A percentile compares a stretch with the other conserved stretches of the same genome.
Evolutionary conservation across 768 basidiomycete species (phyloP).

Genomic region (Russula vinacea): DNA sequence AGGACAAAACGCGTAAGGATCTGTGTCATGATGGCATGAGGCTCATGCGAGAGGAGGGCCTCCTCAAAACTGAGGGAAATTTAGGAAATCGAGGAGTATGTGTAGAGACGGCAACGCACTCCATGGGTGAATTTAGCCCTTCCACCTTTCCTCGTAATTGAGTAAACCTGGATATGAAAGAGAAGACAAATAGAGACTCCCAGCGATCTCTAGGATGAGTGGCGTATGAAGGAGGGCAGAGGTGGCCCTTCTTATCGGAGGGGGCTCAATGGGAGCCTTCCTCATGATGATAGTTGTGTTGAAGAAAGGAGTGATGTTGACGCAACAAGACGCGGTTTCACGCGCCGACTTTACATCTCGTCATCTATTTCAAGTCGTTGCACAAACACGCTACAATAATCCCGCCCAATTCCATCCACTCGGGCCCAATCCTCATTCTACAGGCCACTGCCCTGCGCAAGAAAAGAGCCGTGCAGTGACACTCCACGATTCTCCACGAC

Average conservation of each 20-base stretch:
- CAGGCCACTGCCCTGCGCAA: neutral
- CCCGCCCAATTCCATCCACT: slow-evolving; percentile 12
- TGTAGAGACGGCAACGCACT: slow-evolving; percentile 53
- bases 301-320: slow-evolving; percentile 28
- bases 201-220: slow-evolving; percentile 77
- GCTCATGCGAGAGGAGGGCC: slow-evolving; percentile 67
- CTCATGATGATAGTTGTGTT: slow-evolving; percentile 38
- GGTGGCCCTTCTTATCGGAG: slow-evolving; percentile 48
- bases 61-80: slow-evolving; percentile 62
- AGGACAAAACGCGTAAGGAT: slow-evolving; percentile 74
- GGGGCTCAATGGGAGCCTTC: slow-evolving; percentile 32
- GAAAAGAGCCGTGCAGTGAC: neutral
- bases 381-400: slow-evolving; percentile 38
- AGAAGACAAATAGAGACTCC: slow-evolving; percentile 83
- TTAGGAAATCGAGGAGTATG: slow-evolving; percentile 24
- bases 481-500: slow-evolving; percentile 25
- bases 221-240: slow-evolving; percentile 58
- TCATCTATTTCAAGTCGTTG: slow-evolving; percentile 36
- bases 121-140: slow-evolving; percentile 76
- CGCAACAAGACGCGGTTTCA: slow-evolving; percentile 32
- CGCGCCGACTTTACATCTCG: slow-evolving; percentile 33
- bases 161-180: slow-evolving; percentile 82
- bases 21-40: slow-evolving; percentile 68
- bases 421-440: slow-evolving; percentile 14
- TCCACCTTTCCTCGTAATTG: slow-evolving; percentile 69